phyloP scores from a whole-genome alignment of 306 rosid genomes.

The Cercis canadensis region DNA sequence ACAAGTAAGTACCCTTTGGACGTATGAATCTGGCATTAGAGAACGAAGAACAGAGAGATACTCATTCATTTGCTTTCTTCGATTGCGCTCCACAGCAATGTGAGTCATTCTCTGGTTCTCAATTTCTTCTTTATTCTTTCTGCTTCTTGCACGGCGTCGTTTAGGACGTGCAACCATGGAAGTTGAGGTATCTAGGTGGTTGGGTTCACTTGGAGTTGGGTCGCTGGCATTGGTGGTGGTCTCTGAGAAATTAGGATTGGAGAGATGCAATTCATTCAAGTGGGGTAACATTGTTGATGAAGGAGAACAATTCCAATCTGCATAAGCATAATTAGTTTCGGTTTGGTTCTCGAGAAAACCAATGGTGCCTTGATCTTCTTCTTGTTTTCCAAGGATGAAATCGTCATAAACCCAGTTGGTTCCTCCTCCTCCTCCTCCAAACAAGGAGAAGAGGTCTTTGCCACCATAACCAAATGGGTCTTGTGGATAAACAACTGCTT shows the following conservation, averaged over 20 bases:
- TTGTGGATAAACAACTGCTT: conserved; percentile 77
- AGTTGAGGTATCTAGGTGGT: conserved; percentile 39
- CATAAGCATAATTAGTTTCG: conserved; percentile 44
- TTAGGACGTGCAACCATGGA: conserved; percentile 54
- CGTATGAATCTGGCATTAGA: conserved; percentile 88
- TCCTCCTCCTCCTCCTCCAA: conserved; percentile 40
- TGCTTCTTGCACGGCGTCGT: conserved; percentile 65
- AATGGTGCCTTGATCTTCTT: conserved; percentile 34
- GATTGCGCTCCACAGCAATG: conserved; percentile 95
- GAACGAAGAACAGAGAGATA: conserved; percentile 92
- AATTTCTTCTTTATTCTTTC: conserved; percentile 85
- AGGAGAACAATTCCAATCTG: conserved; percentile 51
- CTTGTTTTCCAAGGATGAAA: conserved; percentile 35
- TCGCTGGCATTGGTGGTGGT: conserved; percentile 25
- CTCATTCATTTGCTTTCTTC: conserved; percentile 93
- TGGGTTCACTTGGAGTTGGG: conserved; percentile 16
- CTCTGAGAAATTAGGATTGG: conserved; percentile 54
- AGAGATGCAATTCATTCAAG: conserved; percentile 35
- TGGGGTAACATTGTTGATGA: conserved; percentile 44
- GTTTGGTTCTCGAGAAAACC: conserved; percentile 62
- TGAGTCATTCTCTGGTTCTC: conserved; percentile 99
- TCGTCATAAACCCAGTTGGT: conserved; percentile 42
- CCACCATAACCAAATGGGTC: conserved; percentile 53
- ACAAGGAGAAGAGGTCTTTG: conserved; percentile 63
- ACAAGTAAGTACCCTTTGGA: conserved; percentile 73